Evolutionary conservation across 495 filamentous ascomycete genomes (phyloP).

Genomic region (Penicillium dipodomyicola): DNA sequence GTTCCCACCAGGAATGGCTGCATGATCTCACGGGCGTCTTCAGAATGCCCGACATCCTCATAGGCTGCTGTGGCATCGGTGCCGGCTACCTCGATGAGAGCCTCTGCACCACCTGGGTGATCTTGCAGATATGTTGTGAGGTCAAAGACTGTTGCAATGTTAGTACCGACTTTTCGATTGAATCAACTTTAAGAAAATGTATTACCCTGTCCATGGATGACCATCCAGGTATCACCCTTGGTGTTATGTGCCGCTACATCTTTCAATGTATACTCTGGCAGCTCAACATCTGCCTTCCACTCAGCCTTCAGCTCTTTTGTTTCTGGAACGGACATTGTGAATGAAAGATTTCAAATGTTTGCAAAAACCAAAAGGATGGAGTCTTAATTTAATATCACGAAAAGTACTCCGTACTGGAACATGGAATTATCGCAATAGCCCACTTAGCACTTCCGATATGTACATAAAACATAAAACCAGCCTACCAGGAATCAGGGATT

Average conservation of each 20-base stretch:
- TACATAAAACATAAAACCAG: slow-evolving; percentile 1
- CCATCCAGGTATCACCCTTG: slow-evolving; percentile 49
- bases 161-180: background rate
- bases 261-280: slow-evolving; percentile 35
- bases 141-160: slow-evolving; percentile 45
- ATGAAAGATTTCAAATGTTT: background rate
- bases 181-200: background rate
- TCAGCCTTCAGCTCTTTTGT: slow-evolving; percentile 21
- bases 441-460: slow-evolving; percentile 1
- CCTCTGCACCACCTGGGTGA: slow-evolving; percentile 53
- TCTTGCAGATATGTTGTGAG: slow-evolving; percentile 50
- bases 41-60: slow-evolving; percentile 54
- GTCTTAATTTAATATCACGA: background rate
- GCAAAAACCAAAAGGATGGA: background rate
- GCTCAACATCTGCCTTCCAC: slow-evolving; percentile 14
- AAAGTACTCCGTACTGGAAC: background rate
- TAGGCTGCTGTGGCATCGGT: slow-evolving; percentile 51
- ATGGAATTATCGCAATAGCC: background rate
- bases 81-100: slow-evolving; percentile 50
- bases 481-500: background rate
- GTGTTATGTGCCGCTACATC: slow-evolving; percentile 49
- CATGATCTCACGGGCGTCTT: slow-evolving; percentile 41
- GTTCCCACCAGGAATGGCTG: slow-evolving; percentile 32
- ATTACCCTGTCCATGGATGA: slow-evolving; percentile 52
- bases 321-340: slow-evolving; percentile 17